Percentiles rank a stretch among this genome's conserved stretches.
Conservation (phyloP, 495 filamentous ascomycete species). For the Hypoxylon perforatum region DNA sequence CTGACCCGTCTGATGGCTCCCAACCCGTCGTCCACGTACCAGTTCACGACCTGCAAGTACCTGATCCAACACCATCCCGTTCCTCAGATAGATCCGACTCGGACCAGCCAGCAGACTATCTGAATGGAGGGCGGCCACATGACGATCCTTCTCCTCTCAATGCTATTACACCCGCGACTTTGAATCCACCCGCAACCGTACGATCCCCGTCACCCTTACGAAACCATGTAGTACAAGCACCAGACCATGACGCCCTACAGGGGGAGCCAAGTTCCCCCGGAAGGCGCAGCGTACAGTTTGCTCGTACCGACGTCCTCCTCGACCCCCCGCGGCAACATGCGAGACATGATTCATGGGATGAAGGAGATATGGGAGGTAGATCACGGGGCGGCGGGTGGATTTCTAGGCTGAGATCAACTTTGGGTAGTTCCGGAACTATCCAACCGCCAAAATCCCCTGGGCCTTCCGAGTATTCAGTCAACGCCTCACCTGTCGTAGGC, state of each 20-base stretch:
- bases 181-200: constrained; percentile 17
- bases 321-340: constrained; percentile 58
- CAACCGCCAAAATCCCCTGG: constrained; percentile 58
- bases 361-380: constrained; percentile 65
- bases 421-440: constrained; percentile 57
- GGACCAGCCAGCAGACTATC: constrained; percentile 53
- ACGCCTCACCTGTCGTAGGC: constrained; percentile 60
- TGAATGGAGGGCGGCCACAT: constrained; percentile 56
- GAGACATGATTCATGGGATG: constrained; percentile 66
- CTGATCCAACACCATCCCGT: constrained; percentile 31
- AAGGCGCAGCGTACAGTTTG: constrained; percentile 74
- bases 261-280: constrained; percentile 49
- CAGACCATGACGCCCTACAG: constrained; percentile 27
- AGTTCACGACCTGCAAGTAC: constrained; percentile 16
- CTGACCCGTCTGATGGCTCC: constrained; percentile 9
- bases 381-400: constrained; percentile 73
- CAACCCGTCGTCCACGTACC: constrained; percentile 1
- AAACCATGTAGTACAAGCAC: constrained; percentile 6
- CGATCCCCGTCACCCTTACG: constrained; percentile 36
- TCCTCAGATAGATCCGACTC: constrained; percentile 29
- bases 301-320: constrained; percentile 58
- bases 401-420: constrained; percentile 69
- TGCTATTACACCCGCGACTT: constrained; percentile 12
- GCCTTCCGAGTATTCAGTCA: constrained; percentile 47
- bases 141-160: constrained; percentile 43